These are phyloP conservation scores for Hyphodiscus hymeniophilus DNA, from an alignment of 495 filamentous ascomycete genomes.

Conservation along the genomic window DNA sequence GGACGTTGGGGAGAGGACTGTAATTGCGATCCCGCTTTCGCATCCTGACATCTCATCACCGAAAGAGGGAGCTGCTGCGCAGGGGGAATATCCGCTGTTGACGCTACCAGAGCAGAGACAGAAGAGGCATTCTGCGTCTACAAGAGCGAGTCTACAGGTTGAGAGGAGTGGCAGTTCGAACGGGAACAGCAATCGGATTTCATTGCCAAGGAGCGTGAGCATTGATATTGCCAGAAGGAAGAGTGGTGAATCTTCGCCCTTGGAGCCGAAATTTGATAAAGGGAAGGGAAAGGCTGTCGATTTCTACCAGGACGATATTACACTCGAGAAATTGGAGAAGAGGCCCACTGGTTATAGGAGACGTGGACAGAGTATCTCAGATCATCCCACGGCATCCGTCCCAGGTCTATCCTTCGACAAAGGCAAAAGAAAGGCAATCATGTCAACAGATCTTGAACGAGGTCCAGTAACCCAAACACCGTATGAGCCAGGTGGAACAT, in stretches of 20 bases:
- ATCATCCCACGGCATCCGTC: slow-evolving; percentile 18
- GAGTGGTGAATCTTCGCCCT: slow-evolving; percentile 25
- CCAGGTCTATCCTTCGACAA: slow-evolving; percentile 29
- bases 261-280: slow-evolving; percentile 15
- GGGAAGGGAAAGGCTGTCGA: slow-evolving; percentile 20
- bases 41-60: slow-evolving; percentile 26
- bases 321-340: background rate
- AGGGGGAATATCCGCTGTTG: slow-evolving; percentile 63
- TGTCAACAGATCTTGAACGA: slow-evolving; percentile 43
- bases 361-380: slow-evolving; percentile 7
- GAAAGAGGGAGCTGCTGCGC: slow-evolving; percentile 28
- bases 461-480: slow-evolving; percentile 22
- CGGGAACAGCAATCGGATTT: slow-evolving; percentile 45
- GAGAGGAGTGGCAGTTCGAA: slow-evolving; percentile 57
- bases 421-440: slow-evolving; percentile 35
- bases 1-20: slow-evolving; percentile 36
- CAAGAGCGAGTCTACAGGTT: slow-evolving; percentile 50
- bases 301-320: background rate
- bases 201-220: slow-evolving; percentile 50
- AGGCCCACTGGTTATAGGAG: slow-evolving; percentile 1
- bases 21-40: slow-evolving; percentile 37
- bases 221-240: slow-evolving; percentile 23
- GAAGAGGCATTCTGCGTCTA: slow-evolving; percentile 45
- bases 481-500: slow-evolving; percentile 24
- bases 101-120: slow-evolving; percentile 59